Evolutionary conservation across 192 early-diverging fungal genomes (phyloP), one percentile per base, ranked within the genome.

Genomic region (Podila epicladia): DNA sequence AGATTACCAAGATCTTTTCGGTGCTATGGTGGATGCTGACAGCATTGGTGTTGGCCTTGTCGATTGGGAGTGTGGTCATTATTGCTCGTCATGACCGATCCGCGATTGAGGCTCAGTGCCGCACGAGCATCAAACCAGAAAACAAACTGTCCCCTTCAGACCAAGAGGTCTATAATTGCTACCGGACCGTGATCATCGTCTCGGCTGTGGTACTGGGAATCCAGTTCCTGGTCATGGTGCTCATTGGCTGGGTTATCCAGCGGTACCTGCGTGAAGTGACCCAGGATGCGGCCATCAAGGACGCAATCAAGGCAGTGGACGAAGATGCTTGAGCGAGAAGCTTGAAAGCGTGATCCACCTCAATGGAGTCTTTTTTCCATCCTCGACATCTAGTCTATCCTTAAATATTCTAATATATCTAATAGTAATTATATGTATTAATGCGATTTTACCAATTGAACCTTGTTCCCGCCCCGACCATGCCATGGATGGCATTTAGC

Each of bases 211-310:
- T 80, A 5, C 35, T 80, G 60, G 77, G 55, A 7, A 12, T 80
- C 8, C 77, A 80, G 65, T 80, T 80, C 45, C 1, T 80, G 62
- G 15, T 80, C 13, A 80, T 80, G 77, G 67, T 64, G 31, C 22
- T 80, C 53, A 65, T 80, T 63, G 77, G 77, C 20, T 80, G 77
- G 77, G 49, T 80, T 6, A 73, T 62, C 26, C 60, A 80, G 8
- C 65, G 77, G 48, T 80, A 69, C 77, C 35, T 80, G 77, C 72
- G 62, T 4, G 71, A 80, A 55, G 71, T 80, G 31, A 58, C 58
- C 24, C 77, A 80, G n/a, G 77, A 80, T 31, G 71, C 71, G 4
- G 77, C 71, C 4, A 22, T 80, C 8, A 62, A 49, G 1, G 61
- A 58, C 8, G 77, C 77, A 2, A 45, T 80, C 45, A 80, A 80